Percentiles rank a stretch among this genome's conserved stretches.
Evolutionary conservation across 331 rosid genomes (phyloP).

Genomic region (Ulmus americana): DNA sequence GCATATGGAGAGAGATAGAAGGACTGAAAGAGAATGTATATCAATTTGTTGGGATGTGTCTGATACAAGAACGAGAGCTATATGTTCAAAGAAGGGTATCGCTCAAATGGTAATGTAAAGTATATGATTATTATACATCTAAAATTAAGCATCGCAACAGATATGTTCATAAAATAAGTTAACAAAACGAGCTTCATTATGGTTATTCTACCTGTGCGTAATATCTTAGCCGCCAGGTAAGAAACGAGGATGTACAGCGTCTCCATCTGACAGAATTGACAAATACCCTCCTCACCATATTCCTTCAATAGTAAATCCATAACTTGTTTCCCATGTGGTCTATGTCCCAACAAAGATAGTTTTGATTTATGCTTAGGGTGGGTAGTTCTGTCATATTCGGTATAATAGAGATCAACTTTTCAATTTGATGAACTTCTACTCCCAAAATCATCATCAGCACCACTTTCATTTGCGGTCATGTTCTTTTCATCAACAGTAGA

Average conservation of each 20-base stretch:
- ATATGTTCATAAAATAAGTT: too few relatives aligned
- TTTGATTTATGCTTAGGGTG: constrained; percentile 48
- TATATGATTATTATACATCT: too few relatives aligned
- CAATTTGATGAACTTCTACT: constrained; percentile 28
- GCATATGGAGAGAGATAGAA: neutral
- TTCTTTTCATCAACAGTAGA: constrained; percentile 24
- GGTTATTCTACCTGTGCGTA: constrained; percentile 70
- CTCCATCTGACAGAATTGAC: constrained; percentile 89
- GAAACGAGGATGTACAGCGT: constrained; percentile 82
- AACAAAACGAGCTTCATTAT: constrained; percentile 7
- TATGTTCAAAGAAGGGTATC: too few relatives aligned
- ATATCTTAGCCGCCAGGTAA: constrained; percentile 88
- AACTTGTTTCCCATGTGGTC: constrained; percentile 92
- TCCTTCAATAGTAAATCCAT: constrained; percentile 69
- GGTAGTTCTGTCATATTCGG: constrained; percentile 24
- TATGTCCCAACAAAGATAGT: constrained; percentile 79
- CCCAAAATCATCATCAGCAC: constrained; percentile 18
- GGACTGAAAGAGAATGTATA: neutral
- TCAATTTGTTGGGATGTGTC: neutral
- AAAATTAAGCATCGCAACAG: too few relatives aligned
- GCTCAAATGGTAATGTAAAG: too few relatives aligned
- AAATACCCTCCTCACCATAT: constrained; percentile 66
- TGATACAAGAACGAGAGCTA: neutral
- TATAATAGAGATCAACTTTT: constrained; percentile 21
- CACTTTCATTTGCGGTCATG: constrained; percentile 20